Conservation (phyloP, 2,329 filamentous ascomycete species). For the Pseudopyrenochaeta lycopersici region DNA sequence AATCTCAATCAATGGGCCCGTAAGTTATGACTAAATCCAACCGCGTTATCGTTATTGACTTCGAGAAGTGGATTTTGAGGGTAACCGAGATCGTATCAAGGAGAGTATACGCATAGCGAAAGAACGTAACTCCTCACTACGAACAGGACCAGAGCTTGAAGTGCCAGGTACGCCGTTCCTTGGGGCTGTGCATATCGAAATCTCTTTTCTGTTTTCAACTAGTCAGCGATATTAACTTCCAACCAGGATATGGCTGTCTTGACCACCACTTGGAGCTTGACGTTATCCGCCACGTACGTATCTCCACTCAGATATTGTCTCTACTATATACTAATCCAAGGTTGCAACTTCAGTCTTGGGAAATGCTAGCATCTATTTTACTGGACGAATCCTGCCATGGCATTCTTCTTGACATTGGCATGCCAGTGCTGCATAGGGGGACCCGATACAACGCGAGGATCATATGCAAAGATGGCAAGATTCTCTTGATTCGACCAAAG, state of each 20-base stretch:
- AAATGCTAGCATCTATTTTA: conserved; percentile 70
- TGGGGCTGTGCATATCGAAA: background rate
- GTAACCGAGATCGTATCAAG: background rate
- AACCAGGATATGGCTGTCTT: conserved; percentile 53
- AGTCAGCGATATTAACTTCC: no score
- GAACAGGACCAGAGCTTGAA: conserved; percentile 53
- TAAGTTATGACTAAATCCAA: background rate
- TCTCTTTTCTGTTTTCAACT: no score
- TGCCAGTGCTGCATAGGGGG: conserved; percentile 66
- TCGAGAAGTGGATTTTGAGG: background rate
- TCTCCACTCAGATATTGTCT: background rate
- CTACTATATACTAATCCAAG: background rate
- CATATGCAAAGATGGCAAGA: conserved; percentile 70
- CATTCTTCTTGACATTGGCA: conserved; percentile 55
- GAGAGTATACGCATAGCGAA: background rate
- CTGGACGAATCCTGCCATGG: conserved; percentile 67
- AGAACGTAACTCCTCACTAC: background rate
- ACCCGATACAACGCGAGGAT: conserved; percentile 70
- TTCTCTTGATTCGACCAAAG: conserved; percentile 78
- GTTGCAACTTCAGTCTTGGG: conserved; percentile 51
- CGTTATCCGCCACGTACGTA: conserved; percentile 30
- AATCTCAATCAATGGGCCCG: background rate
- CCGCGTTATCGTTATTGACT: background rate
- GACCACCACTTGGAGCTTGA: conserved; percentile 67
- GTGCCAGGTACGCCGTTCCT: background rate